phyloP scores from a whole-genome alignment of 257 asterid species.

The Solanum paucissectum region DNA sequence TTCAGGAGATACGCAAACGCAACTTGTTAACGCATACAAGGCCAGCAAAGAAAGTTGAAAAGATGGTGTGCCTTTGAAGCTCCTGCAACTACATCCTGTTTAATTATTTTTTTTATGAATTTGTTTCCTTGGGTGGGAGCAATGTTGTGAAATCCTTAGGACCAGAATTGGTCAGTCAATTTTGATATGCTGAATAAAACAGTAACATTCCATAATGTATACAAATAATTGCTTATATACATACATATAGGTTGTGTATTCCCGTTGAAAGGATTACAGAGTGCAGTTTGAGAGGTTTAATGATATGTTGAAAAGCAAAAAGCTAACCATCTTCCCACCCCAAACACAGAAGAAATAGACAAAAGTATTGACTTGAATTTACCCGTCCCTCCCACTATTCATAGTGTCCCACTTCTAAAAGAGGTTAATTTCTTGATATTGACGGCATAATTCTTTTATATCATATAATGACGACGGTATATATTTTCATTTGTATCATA shows the following conservation, averaged over 20 bases:
- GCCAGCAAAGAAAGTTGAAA: constrained; percentile 42
- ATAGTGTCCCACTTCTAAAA: neutral
- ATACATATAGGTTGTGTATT: neutral
- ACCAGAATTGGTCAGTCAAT: neutral
- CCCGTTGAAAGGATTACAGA: neutral
- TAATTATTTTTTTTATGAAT: neutral
- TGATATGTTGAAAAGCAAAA: neutral
- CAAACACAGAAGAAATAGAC: neutral
- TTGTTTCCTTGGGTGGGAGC: neutral
- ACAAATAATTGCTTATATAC: neutral
- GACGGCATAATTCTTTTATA: neutral
- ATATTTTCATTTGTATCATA: too few species aligned
- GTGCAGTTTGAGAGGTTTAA: neutral
- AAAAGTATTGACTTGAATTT: neutral
- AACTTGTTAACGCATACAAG: constrained; percentile 59
- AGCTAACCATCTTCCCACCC: neutral
- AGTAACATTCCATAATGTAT: neutral
- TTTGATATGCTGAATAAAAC: constrained; percentile 2
- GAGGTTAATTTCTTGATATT: neutral
- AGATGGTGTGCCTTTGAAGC: constrained; percentile 6
- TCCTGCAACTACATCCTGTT: neutral
- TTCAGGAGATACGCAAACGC: constrained; percentile 77
- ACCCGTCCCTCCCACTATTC: neutral
- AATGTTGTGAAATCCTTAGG: neutral
- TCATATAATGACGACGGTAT: neutral